Base-by-base conservation (phyloP, 495 filamentous ascomycete species). In the Friedmanniomyces endolithicus region DNA sequence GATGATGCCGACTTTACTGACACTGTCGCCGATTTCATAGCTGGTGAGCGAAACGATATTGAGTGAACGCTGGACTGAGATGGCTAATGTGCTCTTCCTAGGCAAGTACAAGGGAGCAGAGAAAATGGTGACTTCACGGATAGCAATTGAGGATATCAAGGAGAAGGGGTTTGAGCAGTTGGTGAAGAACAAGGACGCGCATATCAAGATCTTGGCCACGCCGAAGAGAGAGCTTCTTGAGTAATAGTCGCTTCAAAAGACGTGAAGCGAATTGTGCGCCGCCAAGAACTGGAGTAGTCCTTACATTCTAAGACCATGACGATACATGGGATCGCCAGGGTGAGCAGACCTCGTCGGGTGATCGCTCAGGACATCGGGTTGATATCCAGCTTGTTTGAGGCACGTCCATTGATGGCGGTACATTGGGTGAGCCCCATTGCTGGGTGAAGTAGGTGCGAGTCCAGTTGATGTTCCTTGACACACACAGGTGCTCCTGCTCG, bases 101-200 rank as follows among this genome's bases (percentile, higher is more conserved):
- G 65, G 65, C 16, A 64, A 59, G 37, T 67, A 60, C 58, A 56
- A 60, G 27, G 65, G 63, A 27, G 53, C 57, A 8, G 64, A 64
- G 49, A 58, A 53, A n/a, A 67, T 67, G 64, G 59, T 67, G 1
- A 67, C 64, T n/a, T 60, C 62, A 25, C 51, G 62, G 20, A 64
- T 67, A 12, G 48, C 56, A n/a, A 49, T 67, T 23, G 64, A 67
- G 14, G 64, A 67, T 45, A 53, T 64, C 27, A 24, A 33, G 7
- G 47, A 50, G 24, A 62, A 64, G 27, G 64, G 64, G 0, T 67
- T 64, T 34, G 60, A 63, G n/a, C 53, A 57, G 20, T 52, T 67
- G 7, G 50, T 67, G 4, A 58, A 48, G 19, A 59, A 67, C 39
- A 67, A 67, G 50, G 64, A 67, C 48, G 19, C 59, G 33, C 64